phyloP scores from a whole-genome alignment of 2,329 filamentous ascomycete genomes.

The Colletotrichum tofieldiae region DNA sequence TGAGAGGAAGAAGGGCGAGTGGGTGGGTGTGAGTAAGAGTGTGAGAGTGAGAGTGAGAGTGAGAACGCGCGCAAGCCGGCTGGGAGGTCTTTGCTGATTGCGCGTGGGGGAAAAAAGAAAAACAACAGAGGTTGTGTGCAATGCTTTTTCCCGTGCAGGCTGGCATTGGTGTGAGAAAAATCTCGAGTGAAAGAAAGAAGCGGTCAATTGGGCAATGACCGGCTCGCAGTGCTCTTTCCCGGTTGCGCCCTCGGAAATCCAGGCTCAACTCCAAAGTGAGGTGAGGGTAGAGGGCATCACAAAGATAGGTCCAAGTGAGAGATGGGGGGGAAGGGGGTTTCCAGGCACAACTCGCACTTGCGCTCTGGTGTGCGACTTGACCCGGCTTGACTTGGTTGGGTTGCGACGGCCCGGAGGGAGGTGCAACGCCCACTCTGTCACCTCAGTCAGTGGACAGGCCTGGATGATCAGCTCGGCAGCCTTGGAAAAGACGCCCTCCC shows the following conservation, averaged over 20 bases:
- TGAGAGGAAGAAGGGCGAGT: constrained; percentile 14
- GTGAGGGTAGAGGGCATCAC: constrained; percentile 34
- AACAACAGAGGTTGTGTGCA: constrained; percentile 5
- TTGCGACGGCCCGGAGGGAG: background rate
- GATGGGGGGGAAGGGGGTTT: background rate
- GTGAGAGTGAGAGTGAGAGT: constrained; percentile 18
- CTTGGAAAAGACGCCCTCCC: constrained; percentile 5
- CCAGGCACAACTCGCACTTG: constrained; percentile 1
- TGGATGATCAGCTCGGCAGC: background rate
- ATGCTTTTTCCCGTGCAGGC: constrained; percentile 13
- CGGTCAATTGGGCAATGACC: constrained; percentile 25
- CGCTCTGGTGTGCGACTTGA: constrained; percentile 1
- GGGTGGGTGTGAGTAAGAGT: background rate
- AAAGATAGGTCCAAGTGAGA: constrained; percentile 5
- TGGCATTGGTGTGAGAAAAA: constrained; percentile 17
- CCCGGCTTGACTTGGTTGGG: constrained; percentile 2
- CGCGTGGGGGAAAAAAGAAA: constrained; percentile 17
- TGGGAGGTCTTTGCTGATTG: background rate
- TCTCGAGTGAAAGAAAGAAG: constrained; percentile 22
- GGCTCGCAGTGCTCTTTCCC: constrained; percentile 2
- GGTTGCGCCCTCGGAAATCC: constrained; percentile 13
- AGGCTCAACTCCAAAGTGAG: constrained; percentile 24
- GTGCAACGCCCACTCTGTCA: background rate
- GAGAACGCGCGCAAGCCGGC: constrained; percentile 3
- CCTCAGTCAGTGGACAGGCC: background rate